Base-by-base conservation (phyloP, 2,329 filamentous ascomycete genomes). In the Penicillium glabrum region DNA sequence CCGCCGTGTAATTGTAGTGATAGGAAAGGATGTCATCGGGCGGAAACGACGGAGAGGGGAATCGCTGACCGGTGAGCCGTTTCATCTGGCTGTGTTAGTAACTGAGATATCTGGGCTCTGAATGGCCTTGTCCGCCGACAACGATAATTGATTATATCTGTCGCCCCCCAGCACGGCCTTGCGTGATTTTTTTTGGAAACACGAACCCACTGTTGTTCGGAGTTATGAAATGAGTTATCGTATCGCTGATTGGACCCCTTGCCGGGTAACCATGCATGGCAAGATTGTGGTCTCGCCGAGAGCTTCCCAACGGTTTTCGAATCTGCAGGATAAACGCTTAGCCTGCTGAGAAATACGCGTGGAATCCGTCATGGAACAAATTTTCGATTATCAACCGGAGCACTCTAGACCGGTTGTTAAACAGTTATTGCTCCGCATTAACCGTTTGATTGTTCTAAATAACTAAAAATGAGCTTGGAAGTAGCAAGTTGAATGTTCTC, bases 91-190 rank as follows among this genome's bases (percentile, higher is more conserved):
- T 47, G 51, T 23, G 24, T 55, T 61, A 21, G 29, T 35, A 51
- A 56, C 49, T 14, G 31, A 26, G 19, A 7, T n/a, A 27, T 51
- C 53, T 47, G 39, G 14, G 3, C 35, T 58, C 55, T 62, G 60
- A 62, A 60, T 62, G 60, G 58, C 48, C 31, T 62, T 49, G 35
- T 9, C 51, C 60, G 60, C 60, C 60, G 60, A 59, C 31, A n/a
- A n/a, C 49, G 45, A 46, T 9, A 21, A 31, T 26, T 11, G 45
- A 19, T 33, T 19, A 29, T 46, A 31, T 46, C 26, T 26, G 13
- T 23, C 23, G 14, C 23, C 44, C 26, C 44, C n/a, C 44, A 46
- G 14, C 26, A n/a, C 24, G 43, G 23, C 23, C 43, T 45, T 48
- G 31, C 46, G 31, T 19, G 46, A 48, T 19, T 33, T 24, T 33